Evolutionary conservation across 2,329 filamentous ascomycete genomes (phyloP), one percentile per base, ranked within the genome.

Genomic region (Beauveria pseudobassiana): DNA sequence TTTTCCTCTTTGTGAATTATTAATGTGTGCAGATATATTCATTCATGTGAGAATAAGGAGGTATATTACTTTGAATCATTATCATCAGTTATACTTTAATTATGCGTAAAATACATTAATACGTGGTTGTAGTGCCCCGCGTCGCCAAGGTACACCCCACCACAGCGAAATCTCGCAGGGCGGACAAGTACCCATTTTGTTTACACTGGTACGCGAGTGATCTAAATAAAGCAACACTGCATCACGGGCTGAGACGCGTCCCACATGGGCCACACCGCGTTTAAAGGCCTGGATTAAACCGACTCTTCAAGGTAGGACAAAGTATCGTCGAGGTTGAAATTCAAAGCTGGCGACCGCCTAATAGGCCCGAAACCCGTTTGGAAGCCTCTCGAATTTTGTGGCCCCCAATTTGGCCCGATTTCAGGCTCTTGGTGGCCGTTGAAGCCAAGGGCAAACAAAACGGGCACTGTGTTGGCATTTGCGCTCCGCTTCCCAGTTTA

Each of bases 131-230:
- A 38, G 34, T 38, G 34, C 34, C 34, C 46, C 46, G 46, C 56
- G 56, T 24, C 8, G 16, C 14, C 18, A 16, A 52, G 46, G 48
- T 52, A 51, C 57, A 45, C 12, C 18, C 38, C 46, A 14, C 48
- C 10, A 16, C 46, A 34, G 48, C 48, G 5, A 34, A 48, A 53
- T 34, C 9, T 59, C 30, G 61, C 54, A 7, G 61, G 54, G 22
- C 46, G 46, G 42, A 28, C n/a, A 62, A 28, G 61, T 62, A 62
- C 61, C 61, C 9, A 3, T 18, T 22, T 59, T 52, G 57, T 59
- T 59, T 59, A 59, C 56, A 24, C 18, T 20, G 43, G 43, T 5
- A 20, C 12, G 12, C 22, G 20, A 42, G 20, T 14, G 12, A 38
- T 16, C 45, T 58, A 58, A 50, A 50, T 42, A 50, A 42, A 50